Evolutionary conservation across 2,329 filamentous ascomycete species (phyloP), one percentile per base, ranked within the genome.

Genomic region (Phialophora tarda): DNA sequence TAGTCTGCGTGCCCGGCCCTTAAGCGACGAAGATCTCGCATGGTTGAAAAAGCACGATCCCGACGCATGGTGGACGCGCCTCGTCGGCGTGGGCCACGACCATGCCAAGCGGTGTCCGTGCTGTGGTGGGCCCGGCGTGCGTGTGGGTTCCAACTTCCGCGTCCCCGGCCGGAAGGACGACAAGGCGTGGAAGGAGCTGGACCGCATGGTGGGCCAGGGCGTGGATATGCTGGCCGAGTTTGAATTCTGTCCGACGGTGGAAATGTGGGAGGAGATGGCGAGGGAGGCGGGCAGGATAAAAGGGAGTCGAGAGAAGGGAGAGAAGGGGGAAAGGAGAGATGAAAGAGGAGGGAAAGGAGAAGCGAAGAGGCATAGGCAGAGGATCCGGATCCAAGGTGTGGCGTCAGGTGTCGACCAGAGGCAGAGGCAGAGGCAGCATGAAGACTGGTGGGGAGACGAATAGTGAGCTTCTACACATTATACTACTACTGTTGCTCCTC

Each of bases 261-360:
- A 55, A 26, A 7, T n/a, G 53, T 55, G 53, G 53, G 30, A 34
- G 53, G 53, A 55, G 53, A 55, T 55, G 53, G 53, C 53, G 26
- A 34, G 8, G 26, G 53, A 55, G 26, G 53, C 53, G 53, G 53
- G 21, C 21, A 23, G 47, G 47, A 23, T 12, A 4, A 23, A n/a
- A 50, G 44, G 14, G 17, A 23, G 44, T n/a, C n/a, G n/a, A n/a
- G 44, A 12, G 7, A 34, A 17, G 14, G 34, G 4, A 17, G 14
- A 14, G 34, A 5, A 17, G 34, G 34, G n/a, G n/a, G n/a, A n/a
- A n/a, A n/a, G n/a, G n/a, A n/a, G n/a, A n/a, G n/a, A n/a, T n/a
- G n/a, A n/a, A n/a, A n/a, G n/a, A n/a, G n/a, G 30, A 30, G 6
- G 28, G 4, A 30, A 30, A n/a, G n/a, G 30, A 30, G 30, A 30